Conservation (phyloP, 1,139 yeast genomes). For the Hanseniaspora gamundiae region DNA sequence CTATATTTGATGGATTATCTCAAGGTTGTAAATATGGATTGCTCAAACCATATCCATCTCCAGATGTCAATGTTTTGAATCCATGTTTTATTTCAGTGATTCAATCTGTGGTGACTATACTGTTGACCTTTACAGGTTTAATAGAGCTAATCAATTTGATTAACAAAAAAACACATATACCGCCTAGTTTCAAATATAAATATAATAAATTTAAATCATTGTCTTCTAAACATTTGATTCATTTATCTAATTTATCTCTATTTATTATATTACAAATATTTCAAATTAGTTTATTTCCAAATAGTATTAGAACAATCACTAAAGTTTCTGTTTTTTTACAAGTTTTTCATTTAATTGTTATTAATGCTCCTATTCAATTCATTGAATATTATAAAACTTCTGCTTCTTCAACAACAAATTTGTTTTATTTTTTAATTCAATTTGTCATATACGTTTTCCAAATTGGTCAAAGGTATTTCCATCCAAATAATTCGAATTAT, state of each 20-base stretch:
- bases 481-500: constrained; percentile 16
- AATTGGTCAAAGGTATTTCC: constrained; percentile 16
- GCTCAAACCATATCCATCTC: constrained; percentile 18
- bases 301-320: constrained; percentile 9
- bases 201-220: constrained; percentile 24
- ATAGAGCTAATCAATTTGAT: constrained; percentile 20
- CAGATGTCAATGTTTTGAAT: constrained; percentile 37
- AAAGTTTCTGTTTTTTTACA: constrained; percentile 14
- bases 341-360: constrained; percentile 14
- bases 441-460: constrained; percentile 15
- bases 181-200: constrained; percentile 22
- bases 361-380: constrained; percentile 24
- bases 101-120: constrained; percentile 15
- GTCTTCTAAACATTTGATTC: constrained; percentile 10
- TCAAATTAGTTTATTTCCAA: constrained; percentile 20
- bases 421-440: constrained; percentile 21
- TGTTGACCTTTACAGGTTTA: constrained; percentile 23
- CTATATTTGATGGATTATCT: neutral
- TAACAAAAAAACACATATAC: constrained; percentile 8
- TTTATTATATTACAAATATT: constrained; percentile 24
- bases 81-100: constrained; percentile 39
- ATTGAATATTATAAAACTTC: constrained; percentile 25
- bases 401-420: constrained; percentile 22
- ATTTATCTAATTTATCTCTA: constrained; percentile 21
- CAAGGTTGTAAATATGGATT: constrained; percentile 11